Base-by-base conservation (phyloP, 805 yeast genomes). In the Ogataea dorogensis region DNA sequence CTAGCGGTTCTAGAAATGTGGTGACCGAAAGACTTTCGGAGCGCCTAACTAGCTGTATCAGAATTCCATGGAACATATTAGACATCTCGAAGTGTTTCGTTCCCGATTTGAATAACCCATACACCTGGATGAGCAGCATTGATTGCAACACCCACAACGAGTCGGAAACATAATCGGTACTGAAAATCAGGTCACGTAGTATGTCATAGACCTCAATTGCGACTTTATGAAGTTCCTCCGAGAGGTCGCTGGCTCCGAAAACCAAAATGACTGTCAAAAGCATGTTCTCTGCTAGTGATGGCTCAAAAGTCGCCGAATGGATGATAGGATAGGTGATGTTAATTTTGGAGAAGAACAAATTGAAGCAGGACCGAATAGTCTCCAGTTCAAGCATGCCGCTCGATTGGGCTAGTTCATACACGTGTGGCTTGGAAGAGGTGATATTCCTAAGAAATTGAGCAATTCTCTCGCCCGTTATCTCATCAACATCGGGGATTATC, bases 271-370 rank as follows among this genome's bases (percentile, higher is more conserved):
- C 25, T 3, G 35, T 35, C 18, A 39, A 15, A 17, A 39, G 20
- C 4, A 39, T 16, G 9, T 14, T 23, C 3, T 28, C 29, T 4
- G 23, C 17, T 5, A 10, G 12, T 1, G 17, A 14, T 4, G 40
- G 36, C 7, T 39, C 32, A 17, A 39, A 39, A 13, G 40, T 39
- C 10, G 43, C 31, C 5, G 36, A 23, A 17, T 39, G 43, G 15
- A 39, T 29, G 5, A 39, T 19, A 4, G 43, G 43, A 23, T 39
- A 39, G 5, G 43, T 34, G 14, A 39, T 34, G 19, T 39, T 39
- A 18, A 35, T 28, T 19, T 35, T 39, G 18, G 28, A 26, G 32
- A 39, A 39, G 18, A 34, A 39, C 3, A 35, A 24, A n/a, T 35
- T 24, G n/a, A 34, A 12, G 18, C 13, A 39, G 8, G 29, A 17